These are phyloP conservation scores for Phytophthora citrophthora DNA, from an alignment of 352 stramenopile genomes.

Conservation along the genomic window DNA sequence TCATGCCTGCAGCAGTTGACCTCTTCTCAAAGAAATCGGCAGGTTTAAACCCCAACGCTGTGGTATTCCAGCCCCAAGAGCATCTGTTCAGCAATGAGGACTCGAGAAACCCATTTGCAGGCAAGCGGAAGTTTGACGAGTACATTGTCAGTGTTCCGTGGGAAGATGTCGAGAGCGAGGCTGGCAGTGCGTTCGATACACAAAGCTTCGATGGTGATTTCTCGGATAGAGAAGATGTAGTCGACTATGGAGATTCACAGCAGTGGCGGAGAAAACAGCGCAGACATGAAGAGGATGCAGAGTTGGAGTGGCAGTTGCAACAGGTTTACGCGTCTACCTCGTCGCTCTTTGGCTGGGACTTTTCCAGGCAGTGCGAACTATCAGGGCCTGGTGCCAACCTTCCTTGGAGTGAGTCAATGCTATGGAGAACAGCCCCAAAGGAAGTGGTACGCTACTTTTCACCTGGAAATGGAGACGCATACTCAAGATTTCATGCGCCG, in stretches of 20 bases:
- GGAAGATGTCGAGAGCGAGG: constrained; percentile 39
- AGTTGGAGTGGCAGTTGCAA: constrained; percentile 73
- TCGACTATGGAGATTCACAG: constrained; percentile 12
- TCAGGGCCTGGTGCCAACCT: constrained; percentile 16
- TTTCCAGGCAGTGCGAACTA: constrained; percentile 62
- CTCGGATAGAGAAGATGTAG: constrained; percentile 35
- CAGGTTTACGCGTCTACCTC: constrained; percentile 79
- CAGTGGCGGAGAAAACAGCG: constrained; percentile 39
- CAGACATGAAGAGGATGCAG: constrained; percentile 52
- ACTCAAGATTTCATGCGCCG: constrained; percentile 28
- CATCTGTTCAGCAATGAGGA: background rate
- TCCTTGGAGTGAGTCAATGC: constrained; percentile 52
- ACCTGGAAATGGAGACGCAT: constrained; percentile 36
- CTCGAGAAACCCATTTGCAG: constrained; percentile 14
- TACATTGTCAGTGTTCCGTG: constrained; percentile 62
- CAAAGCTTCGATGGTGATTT: constrained; percentile 21
- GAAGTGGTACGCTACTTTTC: constrained; percentile 82
- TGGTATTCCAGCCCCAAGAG: constrained; percentile 56
- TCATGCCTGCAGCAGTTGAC: constrained; percentile 1
- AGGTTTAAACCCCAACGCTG: constrained; percentile 65
- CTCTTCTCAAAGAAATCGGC: constrained; percentile 17
- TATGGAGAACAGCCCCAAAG: constrained; percentile 72
- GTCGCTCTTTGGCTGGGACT: constrained; percentile 81
- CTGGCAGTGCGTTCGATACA: constrained; percentile 16
- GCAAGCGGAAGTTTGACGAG: constrained; percentile 79